Evolutionary conservation across 2,329 filamentous ascomycete genomes (phyloP).

Genomic region (Helotiales sp.): DNA sequence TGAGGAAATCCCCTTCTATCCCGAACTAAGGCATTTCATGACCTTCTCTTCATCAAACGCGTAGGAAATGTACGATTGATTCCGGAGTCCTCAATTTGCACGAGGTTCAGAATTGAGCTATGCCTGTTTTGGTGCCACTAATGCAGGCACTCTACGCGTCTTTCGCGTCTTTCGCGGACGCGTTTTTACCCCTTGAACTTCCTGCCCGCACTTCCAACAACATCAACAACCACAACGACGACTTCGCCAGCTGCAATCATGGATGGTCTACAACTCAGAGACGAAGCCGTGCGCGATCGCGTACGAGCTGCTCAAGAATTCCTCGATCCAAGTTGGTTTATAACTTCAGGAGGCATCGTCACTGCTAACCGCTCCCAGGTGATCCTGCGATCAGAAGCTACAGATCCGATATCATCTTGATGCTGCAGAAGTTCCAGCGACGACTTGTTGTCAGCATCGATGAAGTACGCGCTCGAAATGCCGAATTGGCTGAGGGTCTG

Average conservation of each 20-base stretch:
- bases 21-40: too few species aligned
- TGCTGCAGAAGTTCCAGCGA: slow-evolving; percentile 67
- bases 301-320: slow-evolving; percentile 89
- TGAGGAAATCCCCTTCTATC: too few species aligned
- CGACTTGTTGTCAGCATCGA: slow-evolving; percentile 77
- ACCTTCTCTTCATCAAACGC: too few species aligned
- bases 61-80: too few species aligned
- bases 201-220: neutral
- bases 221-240: neutral
- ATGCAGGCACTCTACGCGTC: too few species aligned
- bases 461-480: slow-evolving; percentile 84
- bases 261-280: slow-evolving; percentile 74
- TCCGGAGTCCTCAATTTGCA: too few species aligned
- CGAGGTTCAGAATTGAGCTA: too few species aligned
- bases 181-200: neutral
- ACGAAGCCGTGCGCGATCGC: slow-evolving; percentile 81
- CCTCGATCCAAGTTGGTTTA: slow-evolving; percentile 78
- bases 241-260: slow-evolving; percentile 38
- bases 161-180: too few species aligned
- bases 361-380: slow-evolving; percentile 32
- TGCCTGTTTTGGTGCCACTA: too few species aligned
- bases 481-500: slow-evolving; percentile 75
- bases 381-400: slow-evolving; percentile 59
- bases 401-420: slow-evolving; percentile 81
- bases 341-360: neutral